phyloP scores from a whole-genome alignment of 2,329 filamentous ascomycete genomes.

The Colletotrichum sublineola region DNA sequence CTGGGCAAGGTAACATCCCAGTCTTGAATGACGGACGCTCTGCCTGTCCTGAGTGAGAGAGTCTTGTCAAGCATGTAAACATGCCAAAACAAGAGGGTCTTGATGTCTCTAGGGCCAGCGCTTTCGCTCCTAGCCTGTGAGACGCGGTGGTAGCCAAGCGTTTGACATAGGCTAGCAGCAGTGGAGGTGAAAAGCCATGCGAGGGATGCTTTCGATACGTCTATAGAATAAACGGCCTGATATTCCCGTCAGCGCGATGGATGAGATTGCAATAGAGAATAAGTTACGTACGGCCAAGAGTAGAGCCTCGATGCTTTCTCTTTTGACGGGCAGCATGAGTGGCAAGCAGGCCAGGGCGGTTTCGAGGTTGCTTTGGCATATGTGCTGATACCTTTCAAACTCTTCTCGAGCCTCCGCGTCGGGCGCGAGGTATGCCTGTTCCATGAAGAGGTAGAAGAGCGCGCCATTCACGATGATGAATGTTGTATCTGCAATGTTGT shows the following conservation, averaged over 20 bases:
- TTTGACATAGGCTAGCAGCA: slow-evolving; percentile 72
- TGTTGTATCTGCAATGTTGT: slow-evolving; percentile 63
- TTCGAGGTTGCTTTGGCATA: slow-evolving; percentile 64
- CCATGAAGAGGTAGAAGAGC: slow-evolving; percentile 64
- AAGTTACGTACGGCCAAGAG: slow-evolving; percentile 65
- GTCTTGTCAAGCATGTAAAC: slow-evolving; percentile 69
- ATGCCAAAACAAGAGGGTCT: slow-evolving; percentile 62
- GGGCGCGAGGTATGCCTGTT: slow-evolving; percentile 56
- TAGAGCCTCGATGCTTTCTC: slow-evolving; percentile 69
- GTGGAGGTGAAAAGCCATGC: slow-evolving; percentile 74
- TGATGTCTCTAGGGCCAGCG: slow-evolving; percentile 50
- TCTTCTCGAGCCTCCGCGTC: slow-evolving; percentile 51
- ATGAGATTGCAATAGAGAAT: neutral
- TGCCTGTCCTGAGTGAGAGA: slow-evolving; percentile 67
- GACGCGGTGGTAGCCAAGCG: slow-evolving; percentile 71
- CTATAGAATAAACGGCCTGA: slow-evolving; percentile 72
- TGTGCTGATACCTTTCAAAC: slow-evolving; percentile 54
- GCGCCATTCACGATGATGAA: slow-evolving; percentile 66
- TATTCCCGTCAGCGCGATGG: neutral
- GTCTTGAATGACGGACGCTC: slow-evolving; percentile 67
- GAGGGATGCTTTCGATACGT: slow-evolving; percentile 72
- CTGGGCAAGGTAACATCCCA: slow-evolving; percentile 69
- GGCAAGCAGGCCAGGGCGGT: slow-evolving; percentile 65
- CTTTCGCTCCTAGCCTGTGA: slow-evolving; percentile 52
- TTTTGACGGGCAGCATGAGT: slow-evolving; percentile 67